phyloP scores from a whole-genome alignment of 768 basidiomycete species.

The Suillus sp. region DNA sequence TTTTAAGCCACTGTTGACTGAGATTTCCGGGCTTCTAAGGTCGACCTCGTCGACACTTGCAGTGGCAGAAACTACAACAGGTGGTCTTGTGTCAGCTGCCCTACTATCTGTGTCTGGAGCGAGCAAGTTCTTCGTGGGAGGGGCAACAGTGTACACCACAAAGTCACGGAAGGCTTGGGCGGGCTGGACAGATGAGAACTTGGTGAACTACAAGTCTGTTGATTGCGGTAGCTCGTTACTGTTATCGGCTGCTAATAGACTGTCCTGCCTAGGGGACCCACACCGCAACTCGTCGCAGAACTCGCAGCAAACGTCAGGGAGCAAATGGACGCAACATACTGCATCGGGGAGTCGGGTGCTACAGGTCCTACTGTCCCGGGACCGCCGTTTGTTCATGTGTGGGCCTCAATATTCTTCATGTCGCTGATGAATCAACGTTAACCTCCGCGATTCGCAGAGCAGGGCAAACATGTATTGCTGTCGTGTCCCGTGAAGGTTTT shows the following conservation, averaged over 20 bases:
- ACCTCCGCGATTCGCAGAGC: constrained; percentile 7
- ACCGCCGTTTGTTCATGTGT: constrained; percentile 16
- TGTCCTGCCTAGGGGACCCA: constrained; percentile 19
- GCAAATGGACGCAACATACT: constrained; percentile 20
- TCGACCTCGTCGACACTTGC: constrained; percentile 18
- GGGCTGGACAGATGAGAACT: constrained; percentile 23
- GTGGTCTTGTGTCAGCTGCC: constrained; percentile 24
- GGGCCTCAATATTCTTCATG: neutral
- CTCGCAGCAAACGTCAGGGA: constrained; percentile 20
- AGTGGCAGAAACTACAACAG: constrained; percentile 24
- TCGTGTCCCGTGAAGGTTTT: constrained; percentile 16
- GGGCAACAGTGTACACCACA: constrained; percentile 22
- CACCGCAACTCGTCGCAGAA: constrained; percentile 19
- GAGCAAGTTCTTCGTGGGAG: constrained; percentile 21
- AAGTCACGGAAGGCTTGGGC: constrained; percentile 20
- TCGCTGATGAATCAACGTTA: neutral
- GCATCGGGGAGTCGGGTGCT: constrained; percentile 23
- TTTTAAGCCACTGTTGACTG: constrained; percentile 16
- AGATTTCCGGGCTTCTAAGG: constrained; percentile 20
- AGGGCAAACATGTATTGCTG: constrained; percentile 15
- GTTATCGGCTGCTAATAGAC: neutral
- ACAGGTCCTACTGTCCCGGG: constrained; percentile 22
- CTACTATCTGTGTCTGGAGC: constrained; percentile 23
- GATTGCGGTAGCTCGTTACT: neutral
- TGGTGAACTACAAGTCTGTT: constrained; percentile 19